Evolutionary conservation across 768 basidiomycete genomes (phyloP), one percentile per base, ranked within the genome.

Genomic region (Mycena filopes): DNA sequence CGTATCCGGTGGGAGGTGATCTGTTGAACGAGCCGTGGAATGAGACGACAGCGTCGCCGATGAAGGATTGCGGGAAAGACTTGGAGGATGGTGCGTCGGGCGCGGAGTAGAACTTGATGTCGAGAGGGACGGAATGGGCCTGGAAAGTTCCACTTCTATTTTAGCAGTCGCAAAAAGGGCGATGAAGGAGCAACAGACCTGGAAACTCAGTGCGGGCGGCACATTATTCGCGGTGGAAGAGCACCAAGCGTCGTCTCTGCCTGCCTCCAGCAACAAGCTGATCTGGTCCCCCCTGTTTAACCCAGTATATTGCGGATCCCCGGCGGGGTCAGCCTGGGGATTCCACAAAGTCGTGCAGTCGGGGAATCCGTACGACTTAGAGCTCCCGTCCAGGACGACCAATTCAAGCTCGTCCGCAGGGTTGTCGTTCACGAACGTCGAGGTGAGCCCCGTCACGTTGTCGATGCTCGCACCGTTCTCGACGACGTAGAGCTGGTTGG

Each of bases 41-140:
- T 1, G 81, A 80, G n/a, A 82, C 79, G 66, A 83, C 80, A 2
- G 81, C 79, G 55, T 82, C 76, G 2, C 75, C 75, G 26, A 55
- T 58, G 50, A 76, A 75, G 11, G 67, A 61, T 11, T 51, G 58
- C 3, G 80, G 79, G 49, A 82, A 77, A 16, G 73, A 66, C 10
- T 58, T 47, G 3, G 60, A 12, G 23, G 69, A 56, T 4, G 62
- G 47, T 29, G 20, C 26, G 41, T 45, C 48, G 0, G 66, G 63
- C 16, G 67, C 41, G 26, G 28, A 4, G 67, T 78, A 83, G 68
- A 82, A 81, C 60, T 82, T 83, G 72, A 83, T 78, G 66, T 83
- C 83, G 13, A 83, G 75, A 2, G 83, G 83, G 2, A 81, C 82
- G 15, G 81, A 82, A 68, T 84, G 83, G 1, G 82, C 81, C 82